Evolutionary conservation across 495 filamentous ascomycete species (phyloP).

Genomic region (Hypomontagnella monticulosa): DNA sequence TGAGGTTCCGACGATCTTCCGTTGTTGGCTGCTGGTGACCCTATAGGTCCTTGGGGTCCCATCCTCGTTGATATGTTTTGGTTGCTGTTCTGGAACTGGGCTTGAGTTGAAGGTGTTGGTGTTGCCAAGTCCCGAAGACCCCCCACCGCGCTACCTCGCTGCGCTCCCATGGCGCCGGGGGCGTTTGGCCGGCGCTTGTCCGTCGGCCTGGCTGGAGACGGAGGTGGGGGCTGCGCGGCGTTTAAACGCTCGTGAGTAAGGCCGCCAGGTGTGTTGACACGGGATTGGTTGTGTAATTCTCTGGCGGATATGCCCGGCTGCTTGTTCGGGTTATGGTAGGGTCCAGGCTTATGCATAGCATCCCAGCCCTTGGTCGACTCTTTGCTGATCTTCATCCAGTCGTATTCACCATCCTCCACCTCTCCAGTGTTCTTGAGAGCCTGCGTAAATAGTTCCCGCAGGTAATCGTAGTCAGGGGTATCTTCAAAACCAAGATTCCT

Average conservation of each 20-base stretch:
- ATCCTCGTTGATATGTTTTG: constrained; percentile 80
- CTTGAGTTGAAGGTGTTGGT: constrained; percentile 83
- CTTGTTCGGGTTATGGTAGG: constrained; percentile 77
- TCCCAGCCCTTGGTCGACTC: constrained; percentile 85
- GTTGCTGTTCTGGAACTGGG: constrained; percentile 90
- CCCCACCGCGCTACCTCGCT: constrained; percentile 74
- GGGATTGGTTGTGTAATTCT: constrained; percentile 74
- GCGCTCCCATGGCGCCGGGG: constrained; percentile 72
- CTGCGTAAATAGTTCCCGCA: constrained; percentile 95
- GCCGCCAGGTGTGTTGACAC: constrained; percentile 67
- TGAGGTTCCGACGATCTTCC: constrained; percentile 56
- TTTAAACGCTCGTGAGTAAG: constrained; percentile 94
- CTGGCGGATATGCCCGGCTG: constrained; percentile 79
- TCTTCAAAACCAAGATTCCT: constrained; percentile 99
- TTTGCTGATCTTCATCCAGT: constrained; percentile 99
- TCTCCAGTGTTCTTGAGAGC: constrained; percentile 94
- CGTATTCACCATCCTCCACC: constrained; percentile 98
- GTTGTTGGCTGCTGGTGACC: constrained; percentile 56
- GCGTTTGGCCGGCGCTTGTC: constrained; percentile 87
- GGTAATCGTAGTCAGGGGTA: constrained; percentile 97
- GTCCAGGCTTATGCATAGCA: constrained; percentile 85
- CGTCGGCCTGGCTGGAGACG: constrained; percentile 83
- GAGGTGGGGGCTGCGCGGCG: constrained; percentile 90
- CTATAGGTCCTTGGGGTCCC: constrained; percentile 63
- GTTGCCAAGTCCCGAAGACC: constrained; percentile 77